Evolutionary conservation across 108 stramenopile genomes (phyloP).

Genomic region (Phaeodactylum tricornutum): DNA sequence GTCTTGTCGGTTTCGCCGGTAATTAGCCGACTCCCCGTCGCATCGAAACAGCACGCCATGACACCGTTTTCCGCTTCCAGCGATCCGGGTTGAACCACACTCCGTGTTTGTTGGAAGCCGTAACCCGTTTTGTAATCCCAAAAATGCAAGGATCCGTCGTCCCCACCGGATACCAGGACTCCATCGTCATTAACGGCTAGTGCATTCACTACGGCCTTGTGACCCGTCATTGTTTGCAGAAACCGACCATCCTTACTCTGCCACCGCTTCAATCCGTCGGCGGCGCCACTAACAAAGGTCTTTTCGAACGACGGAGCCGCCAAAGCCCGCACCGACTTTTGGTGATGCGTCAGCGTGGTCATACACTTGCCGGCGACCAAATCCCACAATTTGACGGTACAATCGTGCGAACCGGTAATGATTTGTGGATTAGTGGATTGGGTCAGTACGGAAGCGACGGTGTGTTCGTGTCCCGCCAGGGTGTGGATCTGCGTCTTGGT

Average conservation of each 20-base stretch:
- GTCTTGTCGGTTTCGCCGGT: slow-evolving; percentile 99
- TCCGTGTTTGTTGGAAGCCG: slow-evolving; percentile 81
- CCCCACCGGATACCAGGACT: slow-evolving; percentile 92
- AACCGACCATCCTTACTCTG: slow-evolving; percentile 88
- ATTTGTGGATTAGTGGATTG: slow-evolving; percentile 93
- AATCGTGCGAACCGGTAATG: slow-evolving; percentile 95
- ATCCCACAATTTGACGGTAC: slow-evolving; percentile 97
- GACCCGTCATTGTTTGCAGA: slow-evolving; percentile 86
- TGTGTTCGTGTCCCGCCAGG: slow-evolving; percentile 91
- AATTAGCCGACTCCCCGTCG: slow-evolving; percentile 93
- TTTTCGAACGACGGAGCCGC: slow-evolving; percentile 83
- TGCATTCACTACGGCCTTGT: slow-evolving; percentile 92
- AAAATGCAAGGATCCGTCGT: slow-evolving; percentile 93
- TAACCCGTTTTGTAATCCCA: slow-evolving; percentile 98
- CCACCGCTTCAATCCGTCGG: slow-evolving; percentile 96
- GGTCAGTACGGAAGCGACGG: slow-evolving; percentile 84
- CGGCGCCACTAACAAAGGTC: slow-evolving; percentile 92
- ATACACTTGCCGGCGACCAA: slow-evolving; percentile 94
- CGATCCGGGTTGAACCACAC: slow-evolving; percentile 95
- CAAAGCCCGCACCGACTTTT: slow-evolving; percentile 90
- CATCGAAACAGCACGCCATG: slow-evolving; percentile 87
- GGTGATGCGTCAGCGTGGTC: slow-evolving; percentile 98
- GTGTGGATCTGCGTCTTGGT: slow-evolving; percentile 90
- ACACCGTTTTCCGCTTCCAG: slow-evolving; percentile 97
- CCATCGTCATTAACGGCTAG: slow-evolving; percentile 94